Conservation (phyloP, 73 alveolate species). For the Tetrahymena malaccensis region DNA sequence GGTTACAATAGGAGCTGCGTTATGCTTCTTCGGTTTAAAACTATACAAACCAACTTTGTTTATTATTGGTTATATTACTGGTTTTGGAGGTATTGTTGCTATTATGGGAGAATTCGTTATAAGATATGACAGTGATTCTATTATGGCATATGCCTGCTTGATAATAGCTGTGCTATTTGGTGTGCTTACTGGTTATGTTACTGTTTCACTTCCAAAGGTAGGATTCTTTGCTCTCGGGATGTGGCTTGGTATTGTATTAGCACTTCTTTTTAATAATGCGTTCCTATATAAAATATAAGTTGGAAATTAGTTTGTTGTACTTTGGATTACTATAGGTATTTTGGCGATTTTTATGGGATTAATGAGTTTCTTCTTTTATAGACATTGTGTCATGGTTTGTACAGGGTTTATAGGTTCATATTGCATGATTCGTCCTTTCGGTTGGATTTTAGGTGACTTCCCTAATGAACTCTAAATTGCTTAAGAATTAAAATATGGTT, state of each 20-base stretch:
- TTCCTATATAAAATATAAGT: neutral
- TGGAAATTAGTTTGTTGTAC: neutral
- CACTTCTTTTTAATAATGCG: neutral
- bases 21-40: neutral
- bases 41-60: neutral
- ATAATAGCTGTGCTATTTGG: neutral
- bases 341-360: neutral
- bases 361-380: neutral
- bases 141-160: neutral
- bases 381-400: neutral
- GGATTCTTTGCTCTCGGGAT: neutral
- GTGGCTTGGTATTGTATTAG: neutral
- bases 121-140: neutral
- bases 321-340: neutral
- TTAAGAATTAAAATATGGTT: neutral
- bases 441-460: neutral
- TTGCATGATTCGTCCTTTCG: neutral
- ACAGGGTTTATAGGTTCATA: neutral
- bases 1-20: neutral
- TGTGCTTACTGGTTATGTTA: neutral
- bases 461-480: neutral
- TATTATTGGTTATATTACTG: neutral
- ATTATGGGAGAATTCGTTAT: neutral
- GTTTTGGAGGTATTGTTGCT: neutral
- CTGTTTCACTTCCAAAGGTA: neutral